phyloP scores from a whole-genome alignment of 371 early-diverging fungal species.

The Lichtheimia ramosa region DNA sequence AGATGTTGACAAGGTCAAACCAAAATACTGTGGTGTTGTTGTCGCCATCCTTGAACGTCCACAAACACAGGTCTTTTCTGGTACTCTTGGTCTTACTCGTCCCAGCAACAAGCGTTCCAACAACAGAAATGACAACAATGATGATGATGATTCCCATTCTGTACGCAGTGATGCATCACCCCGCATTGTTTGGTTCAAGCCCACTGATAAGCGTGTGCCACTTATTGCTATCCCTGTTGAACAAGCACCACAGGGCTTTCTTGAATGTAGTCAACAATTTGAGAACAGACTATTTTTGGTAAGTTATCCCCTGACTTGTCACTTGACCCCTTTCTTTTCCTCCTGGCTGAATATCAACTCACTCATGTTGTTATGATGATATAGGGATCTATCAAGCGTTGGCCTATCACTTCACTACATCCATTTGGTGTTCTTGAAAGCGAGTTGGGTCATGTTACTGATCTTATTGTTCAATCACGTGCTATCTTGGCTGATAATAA shows the following conservation, averaged over 20 bases:
- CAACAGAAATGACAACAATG: conserved; percentile 16
- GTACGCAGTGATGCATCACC: conserved; percentile 23
- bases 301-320: conserved; percentile 13
- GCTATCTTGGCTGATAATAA: conserved; percentile 71
- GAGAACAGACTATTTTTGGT: conserved; percentile 55
- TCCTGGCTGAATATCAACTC: neutral
- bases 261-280: conserved; percentile 60
- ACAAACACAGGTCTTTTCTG: conserved; percentile 62
- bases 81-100: conserved; percentile 54
- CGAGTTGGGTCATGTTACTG: conserved; percentile 65
- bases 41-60: conserved; percentile 67
- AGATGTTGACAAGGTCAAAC: conserved; percentile 51
- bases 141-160: conserved; percentile 22
- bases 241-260: conserved; percentile 66
- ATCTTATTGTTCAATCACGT: conserved; percentile 65
- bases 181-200: conserved; percentile 83
- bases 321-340: neutral
- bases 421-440: conserved; percentile 71
- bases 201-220: conserved; percentile 80
- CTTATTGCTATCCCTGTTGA: conserved; percentile 73
- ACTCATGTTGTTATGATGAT: conserved; percentile 11
- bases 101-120: conserved; percentile 55
- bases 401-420: conserved; percentile 71
- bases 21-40: conserved; percentile 63
- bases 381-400: conserved; percentile 66